Percentiles rank a stretch among this genome's conserved stretches.
Evolutionary conservation across 116 monocot species (phyloP).

Genomic region (Trichopus zeylanicus): DNA sequence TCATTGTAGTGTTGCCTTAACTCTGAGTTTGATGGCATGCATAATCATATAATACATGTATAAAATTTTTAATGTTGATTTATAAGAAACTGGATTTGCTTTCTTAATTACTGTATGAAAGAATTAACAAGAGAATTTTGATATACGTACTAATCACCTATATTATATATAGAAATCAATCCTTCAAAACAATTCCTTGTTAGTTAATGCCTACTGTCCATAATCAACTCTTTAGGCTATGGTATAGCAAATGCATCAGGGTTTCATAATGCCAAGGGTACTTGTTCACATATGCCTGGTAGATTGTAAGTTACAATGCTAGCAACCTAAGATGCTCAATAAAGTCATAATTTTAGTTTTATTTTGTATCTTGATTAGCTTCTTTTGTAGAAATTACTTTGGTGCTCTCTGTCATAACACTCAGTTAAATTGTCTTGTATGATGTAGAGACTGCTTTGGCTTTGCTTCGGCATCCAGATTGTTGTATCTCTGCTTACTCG

Average conservation of each 20-base stretch:
- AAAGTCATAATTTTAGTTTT: background rate
- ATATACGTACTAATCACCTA: too few relatives aligned
- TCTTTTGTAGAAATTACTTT: background rate
- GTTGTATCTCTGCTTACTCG: slow-evolving; percentile 92
- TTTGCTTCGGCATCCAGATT: slow-evolving; percentile 95
- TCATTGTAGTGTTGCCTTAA: too few relatives aligned
- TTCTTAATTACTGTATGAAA: too few relatives aligned
- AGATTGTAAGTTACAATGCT: background rate
- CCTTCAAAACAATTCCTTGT: background rate
- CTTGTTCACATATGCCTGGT: background rate
- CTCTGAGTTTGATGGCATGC: too few relatives aligned
- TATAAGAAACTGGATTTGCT: too few relatives aligned
- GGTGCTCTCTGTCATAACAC: background rate
- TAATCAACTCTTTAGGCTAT: background rate
- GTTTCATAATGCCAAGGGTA: too few relatives aligned
- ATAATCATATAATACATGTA: too few relatives aligned
- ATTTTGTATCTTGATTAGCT: background rate
- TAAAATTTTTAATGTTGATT: too few relatives aligned
- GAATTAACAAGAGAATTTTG: too few relatives aligned
- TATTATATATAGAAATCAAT: background rate
- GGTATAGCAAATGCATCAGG: too few relatives aligned
- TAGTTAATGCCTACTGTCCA: background rate
- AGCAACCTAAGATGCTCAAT: background rate
- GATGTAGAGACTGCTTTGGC: slow-evolving; percentile 82
- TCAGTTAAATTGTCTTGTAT: slow-evolving; percentile 6